phyloP scores from a whole-genome alignment of 805 yeast genomes.

The Wickerhamiella vanderwaltii region DNA sequence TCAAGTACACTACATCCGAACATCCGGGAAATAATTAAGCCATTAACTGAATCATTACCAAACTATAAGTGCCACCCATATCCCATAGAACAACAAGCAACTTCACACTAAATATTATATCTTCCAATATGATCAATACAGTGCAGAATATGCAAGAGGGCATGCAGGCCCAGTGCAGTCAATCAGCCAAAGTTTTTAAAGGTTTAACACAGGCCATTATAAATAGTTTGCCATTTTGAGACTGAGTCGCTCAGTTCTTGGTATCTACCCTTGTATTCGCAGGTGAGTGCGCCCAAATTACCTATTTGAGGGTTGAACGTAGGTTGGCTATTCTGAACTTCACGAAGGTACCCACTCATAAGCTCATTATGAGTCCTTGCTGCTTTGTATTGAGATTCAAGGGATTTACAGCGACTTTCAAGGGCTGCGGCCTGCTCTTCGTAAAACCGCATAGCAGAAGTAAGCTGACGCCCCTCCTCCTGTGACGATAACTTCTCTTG shows the following conservation, averaged over 20 bases:
- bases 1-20: too few relatives aligned
- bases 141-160: too few relatives aligned
- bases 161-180: too few relatives aligned
- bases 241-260: background rate
- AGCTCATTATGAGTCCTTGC: conserved; percentile 19
- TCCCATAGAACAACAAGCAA: too few relatives aligned
- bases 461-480: conserved; percentile 21
- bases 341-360: conserved; percentile 21
- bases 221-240: conserved; percentile 1
- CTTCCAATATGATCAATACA: too few relatives aligned
- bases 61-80: too few relatives aligned
- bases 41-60: too few relatives aligned
- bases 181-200: too few relatives aligned
- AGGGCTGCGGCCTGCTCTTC: conserved; percentile 25
- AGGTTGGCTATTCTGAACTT: conserved; percentile 12
- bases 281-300: background rate
- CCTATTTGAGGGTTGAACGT: background rate
- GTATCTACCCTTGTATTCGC: background rate
- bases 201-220: background rate
- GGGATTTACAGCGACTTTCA: conserved; percentile 19
- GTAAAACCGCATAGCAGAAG: conserved; percentile 23
- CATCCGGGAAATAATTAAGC: too few relatives aligned
- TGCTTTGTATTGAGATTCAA: conserved; percentile 19
- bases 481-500: conserved; percentile 27
- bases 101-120: too few relatives aligned